phyloP scores from a whole-genome alignment of 2,329 filamentous ascomycete genomes.

The Mariannaea elegans region DNA sequence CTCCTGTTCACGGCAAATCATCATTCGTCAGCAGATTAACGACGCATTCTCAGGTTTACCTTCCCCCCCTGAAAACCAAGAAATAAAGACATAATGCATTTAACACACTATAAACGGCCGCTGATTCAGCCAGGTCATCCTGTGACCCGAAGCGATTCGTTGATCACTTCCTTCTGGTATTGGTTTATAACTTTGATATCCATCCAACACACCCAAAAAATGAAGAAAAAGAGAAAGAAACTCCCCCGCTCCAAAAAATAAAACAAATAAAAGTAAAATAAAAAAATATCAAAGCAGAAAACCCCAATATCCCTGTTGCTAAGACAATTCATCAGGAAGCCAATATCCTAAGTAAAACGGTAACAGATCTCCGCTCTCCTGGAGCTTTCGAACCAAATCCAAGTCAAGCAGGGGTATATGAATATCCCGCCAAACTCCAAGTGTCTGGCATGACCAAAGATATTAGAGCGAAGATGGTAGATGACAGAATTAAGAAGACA shows the following conservation, averaged over 20 bases:
- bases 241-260: neutral
- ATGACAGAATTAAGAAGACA: neutral
- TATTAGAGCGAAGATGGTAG: neutral
- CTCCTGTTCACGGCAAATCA: no score
- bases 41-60: no score
- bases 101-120: neutral
- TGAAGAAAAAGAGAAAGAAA: neutral
- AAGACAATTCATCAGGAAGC: conserved; percentile 1
- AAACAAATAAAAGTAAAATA: neutral
- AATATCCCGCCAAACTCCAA: conserved; percentile 5
- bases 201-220: neutral
- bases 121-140: neutral
- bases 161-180: neutral
- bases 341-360: neutral
- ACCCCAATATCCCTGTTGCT: conserved; percentile 5
- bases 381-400: conserved; percentile 6
- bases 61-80: no score
- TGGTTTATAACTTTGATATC: neutral
- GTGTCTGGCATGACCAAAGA: neutral
- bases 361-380: conserved; percentile 4
- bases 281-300: neutral
- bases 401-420: conserved; percentile 23
- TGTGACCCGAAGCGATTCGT: neutral
- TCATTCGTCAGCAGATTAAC: no score
- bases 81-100: neutral